Conservation (phyloP, 441 rosid genomes). For the Mallotus repandus region DNA sequence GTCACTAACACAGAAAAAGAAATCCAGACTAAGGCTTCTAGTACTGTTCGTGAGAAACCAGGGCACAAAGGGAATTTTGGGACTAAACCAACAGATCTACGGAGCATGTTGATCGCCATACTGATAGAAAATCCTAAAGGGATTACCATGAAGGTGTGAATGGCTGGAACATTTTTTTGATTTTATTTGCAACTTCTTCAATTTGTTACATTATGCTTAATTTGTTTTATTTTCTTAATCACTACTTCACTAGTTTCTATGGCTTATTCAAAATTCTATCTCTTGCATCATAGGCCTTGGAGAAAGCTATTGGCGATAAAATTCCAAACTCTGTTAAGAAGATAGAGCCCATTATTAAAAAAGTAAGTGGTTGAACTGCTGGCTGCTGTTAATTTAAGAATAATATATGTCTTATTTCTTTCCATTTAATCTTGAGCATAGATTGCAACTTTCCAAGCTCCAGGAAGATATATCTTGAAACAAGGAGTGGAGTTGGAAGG, state of each 20-base stretch:
- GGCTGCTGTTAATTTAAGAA: slow-evolving; percentile 25
- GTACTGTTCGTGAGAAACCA: slow-evolving; percentile 41
- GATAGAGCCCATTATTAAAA: slow-evolving; percentile 71
- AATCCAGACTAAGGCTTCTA: slow-evolving; percentile 38
- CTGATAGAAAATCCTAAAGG: slow-evolving; percentile 77
- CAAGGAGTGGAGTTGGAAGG: slow-evolving; percentile 60
- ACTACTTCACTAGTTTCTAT: slow-evolving; percentile 12
- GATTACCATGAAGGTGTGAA: slow-evolving; percentile 79
- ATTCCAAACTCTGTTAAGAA: slow-evolving; percentile 59
- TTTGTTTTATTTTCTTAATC: slow-evolving; percentile 9
- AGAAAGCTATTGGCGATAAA: slow-evolving; percentile 72
- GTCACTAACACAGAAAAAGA: slow-evolving; percentile 54
- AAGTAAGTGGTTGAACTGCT: slow-evolving; percentile 46
- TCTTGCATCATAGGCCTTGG: slow-evolving; percentile 56
- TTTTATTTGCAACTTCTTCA: slow-evolving; percentile 1
- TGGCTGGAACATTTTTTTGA: slow-evolving; percentile 11
- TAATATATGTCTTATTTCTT: slow-evolving; percentile 30
- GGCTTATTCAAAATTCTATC: slow-evolving; percentile 18
- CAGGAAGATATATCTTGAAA: slow-evolving; percentile 78
- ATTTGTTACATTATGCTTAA: neutral
- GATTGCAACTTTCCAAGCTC: slow-evolving; percentile 83
- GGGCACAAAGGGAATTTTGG: slow-evolving; percentile 44
- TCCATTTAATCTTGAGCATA: slow-evolving; percentile 41
- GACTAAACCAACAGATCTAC: slow-evolving; percentile 58
- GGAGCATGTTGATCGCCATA: slow-evolving; percentile 52